phyloP scores from a whole-genome alignment of 345 rosid species.

The Cardamine resedifolia region DNA sequence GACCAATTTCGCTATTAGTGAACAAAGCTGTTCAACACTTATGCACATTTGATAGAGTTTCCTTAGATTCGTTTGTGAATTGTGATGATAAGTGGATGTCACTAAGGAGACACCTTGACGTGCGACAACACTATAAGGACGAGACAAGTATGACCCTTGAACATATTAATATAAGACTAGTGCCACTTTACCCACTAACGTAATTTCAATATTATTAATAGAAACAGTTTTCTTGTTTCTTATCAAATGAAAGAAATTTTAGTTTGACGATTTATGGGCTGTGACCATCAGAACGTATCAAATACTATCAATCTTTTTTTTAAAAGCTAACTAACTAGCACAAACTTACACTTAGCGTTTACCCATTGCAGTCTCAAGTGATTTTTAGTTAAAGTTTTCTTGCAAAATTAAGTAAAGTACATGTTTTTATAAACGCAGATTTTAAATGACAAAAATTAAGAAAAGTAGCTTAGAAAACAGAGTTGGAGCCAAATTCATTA shows the following conservation, averaged over 20 bases:
- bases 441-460: not conserved
- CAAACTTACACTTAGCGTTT: not conserved
- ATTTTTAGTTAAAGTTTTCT: not conserved
- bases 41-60: constrained; percentile 17
- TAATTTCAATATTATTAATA: not conserved
- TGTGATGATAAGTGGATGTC: constrained; percentile 42
- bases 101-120: constrained; percentile 39
- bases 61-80: constrained; percentile 30
- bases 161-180: constrained; percentile 30
- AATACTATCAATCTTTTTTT: constrained; percentile 6
- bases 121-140: constrained; percentile 36
- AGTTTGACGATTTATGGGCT: not conserved
- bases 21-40: too few relatives aligned
- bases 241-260: not conserved
- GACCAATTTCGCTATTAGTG: too few relatives aligned
- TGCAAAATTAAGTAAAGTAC: not conserved
- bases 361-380: not conserved
- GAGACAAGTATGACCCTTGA: constrained; percentile 34
- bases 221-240: not conserved
- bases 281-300: not conserved
- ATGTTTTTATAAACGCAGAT: not conserved
- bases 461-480: not conserved
- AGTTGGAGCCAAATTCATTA: not conserved
- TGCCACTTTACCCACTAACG: constrained; percentile 39
- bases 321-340: constrained; percentile 2